These are phyloP conservation scores for Fusarium fracticaudum DNA, from an alignment of 2,329 filamentous ascomycete species.

Conservation along the genomic window DNA sequence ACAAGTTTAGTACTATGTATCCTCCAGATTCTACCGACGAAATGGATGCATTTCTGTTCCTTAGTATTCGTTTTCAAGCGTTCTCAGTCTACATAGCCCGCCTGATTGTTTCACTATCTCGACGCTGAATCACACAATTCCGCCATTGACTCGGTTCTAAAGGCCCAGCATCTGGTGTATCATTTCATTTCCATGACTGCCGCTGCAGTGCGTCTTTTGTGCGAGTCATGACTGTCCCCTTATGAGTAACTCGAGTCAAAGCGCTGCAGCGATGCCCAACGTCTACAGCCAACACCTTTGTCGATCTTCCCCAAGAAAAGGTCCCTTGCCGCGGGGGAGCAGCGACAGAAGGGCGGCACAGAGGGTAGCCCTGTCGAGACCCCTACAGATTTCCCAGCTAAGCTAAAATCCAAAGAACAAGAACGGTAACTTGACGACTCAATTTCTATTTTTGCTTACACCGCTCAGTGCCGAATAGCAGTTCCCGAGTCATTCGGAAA, in stretches of 20 bases:
- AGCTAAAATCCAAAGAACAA: not conserved
- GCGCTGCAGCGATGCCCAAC: not conserved
- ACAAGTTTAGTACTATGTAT: rapidly evolving
- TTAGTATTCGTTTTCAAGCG: rapidly evolving
- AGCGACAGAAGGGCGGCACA: not conserved
- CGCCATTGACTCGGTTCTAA: too few relatives aligned
- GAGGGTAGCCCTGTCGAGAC: not conserved
- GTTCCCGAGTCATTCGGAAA: not conserved
- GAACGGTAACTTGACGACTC: not conserved
- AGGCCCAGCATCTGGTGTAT: not conserved
- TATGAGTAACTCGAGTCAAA: not conserved
- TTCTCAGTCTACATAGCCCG: rapidly evolving
- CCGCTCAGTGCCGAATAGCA: not conserved
- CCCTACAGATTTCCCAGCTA: not conserved
- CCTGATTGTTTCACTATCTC: rapidly evolving
- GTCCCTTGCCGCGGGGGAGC: too few relatives aligned
- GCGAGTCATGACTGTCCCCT: not conserved
- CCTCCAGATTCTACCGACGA: too few relatives aligned
- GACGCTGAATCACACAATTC: too few relatives aligned
- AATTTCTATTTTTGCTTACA: not conserved
- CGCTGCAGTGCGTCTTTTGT: not conserved
- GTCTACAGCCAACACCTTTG: not conserved
- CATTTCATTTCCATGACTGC: rapidly evolving
- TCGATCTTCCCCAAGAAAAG: not conserved
- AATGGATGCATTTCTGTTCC: too few relatives aligned